phyloP scores from a whole-genome alignment of 1,284 basidiomycete genomes.

The Xerocomus amazonicus region DNA sequence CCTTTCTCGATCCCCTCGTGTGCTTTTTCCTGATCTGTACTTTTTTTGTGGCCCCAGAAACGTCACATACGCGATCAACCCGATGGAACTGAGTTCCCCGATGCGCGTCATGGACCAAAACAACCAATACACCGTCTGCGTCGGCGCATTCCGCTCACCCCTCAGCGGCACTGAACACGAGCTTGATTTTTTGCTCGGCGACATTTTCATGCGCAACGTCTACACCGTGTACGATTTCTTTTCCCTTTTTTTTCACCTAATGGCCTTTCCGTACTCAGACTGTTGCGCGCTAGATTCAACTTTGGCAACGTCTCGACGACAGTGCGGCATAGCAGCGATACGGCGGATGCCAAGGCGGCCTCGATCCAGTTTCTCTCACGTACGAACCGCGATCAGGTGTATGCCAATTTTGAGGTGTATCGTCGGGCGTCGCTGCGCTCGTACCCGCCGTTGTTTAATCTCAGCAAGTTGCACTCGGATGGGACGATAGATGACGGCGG shows the following conservation, averaged over 20 bases:
- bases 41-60: constrained; percentile 25
- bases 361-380: constrained; percentile 41
- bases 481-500: constrained; percentile 24
- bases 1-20: not conserved
- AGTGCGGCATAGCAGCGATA: constrained; percentile 13
- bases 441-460: constrained; percentile 29
- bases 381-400: constrained; percentile 34
- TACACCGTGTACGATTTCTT: constrained; percentile 45
- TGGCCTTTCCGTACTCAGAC: no score
- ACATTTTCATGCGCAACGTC: constrained; percentile 50
- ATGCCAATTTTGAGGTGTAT: constrained; percentile 25
- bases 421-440: constrained; percentile 30
- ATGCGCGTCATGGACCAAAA: constrained; percentile 26
- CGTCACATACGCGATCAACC: constrained; percentile 41
- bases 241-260: not conserved
- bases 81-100: constrained; percentile 41
- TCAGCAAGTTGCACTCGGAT: constrained; percentile 17
- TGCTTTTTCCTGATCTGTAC: not conserved
- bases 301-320: constrained; percentile 19
- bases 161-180: constrained; percentile 27
- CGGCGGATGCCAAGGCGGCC: constrained; percentile 19
- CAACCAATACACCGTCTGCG: constrained; percentile 38
- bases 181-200: constrained; percentile 48
- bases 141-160: constrained; percentile 29
- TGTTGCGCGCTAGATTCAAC: constrained; percentile 10